phyloP scores from a whole-genome alignment of 306 rosid species.

The Myrica gale region DNA sequence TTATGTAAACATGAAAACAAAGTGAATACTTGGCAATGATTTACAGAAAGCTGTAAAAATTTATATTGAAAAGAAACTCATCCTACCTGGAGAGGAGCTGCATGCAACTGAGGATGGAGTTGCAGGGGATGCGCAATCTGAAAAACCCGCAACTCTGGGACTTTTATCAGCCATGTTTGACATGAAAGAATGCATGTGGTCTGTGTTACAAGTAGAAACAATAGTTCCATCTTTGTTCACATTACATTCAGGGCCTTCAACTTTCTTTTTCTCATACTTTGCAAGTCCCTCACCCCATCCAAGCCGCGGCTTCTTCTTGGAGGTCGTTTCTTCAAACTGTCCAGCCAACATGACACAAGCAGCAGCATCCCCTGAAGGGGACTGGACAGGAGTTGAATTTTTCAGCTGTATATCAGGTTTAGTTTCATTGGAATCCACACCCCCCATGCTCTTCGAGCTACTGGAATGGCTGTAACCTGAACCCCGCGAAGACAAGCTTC shows the following conservation, averaged over 20 bases:
- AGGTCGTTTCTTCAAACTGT: constrained; percentile 62
- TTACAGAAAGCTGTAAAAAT: not conserved
- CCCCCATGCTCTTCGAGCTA: constrained; percentile 68
- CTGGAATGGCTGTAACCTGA: constrained; percentile 84
- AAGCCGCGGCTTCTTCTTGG: constrained; percentile 87
- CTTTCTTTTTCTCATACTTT: constrained; percentile 89
- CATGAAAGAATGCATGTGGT: constrained; percentile 43
- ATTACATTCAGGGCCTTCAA: constrained; percentile 71
- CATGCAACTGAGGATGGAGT: constrained; percentile 97
- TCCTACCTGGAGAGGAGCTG: constrained; percentile 92
- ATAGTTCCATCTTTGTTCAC: constrained; percentile 53
- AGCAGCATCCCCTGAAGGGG: constrained; percentile 70
- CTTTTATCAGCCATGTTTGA: constrained; percentile 66
- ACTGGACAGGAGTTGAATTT: constrained; percentile 50
- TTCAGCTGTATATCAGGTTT: constrained; percentile 57
- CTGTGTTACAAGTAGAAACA: constrained; percentile 43
- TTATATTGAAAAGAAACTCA: not conserved
- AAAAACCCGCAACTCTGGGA: constrained; percentile 52
- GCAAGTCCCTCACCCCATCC: constrained; percentile 99
- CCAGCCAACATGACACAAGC: constrained; percentile 68
- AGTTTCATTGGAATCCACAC: constrained; percentile 53
- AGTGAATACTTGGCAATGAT: not conserved
- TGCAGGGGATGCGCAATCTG: constrained; percentile 88
- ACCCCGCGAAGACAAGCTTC: constrained; percentile 83
- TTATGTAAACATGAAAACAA: not conserved